phyloP scores from a whole-genome alignment of 2,329 filamentous ascomycete genomes.

The Alternaria atra region DNA sequence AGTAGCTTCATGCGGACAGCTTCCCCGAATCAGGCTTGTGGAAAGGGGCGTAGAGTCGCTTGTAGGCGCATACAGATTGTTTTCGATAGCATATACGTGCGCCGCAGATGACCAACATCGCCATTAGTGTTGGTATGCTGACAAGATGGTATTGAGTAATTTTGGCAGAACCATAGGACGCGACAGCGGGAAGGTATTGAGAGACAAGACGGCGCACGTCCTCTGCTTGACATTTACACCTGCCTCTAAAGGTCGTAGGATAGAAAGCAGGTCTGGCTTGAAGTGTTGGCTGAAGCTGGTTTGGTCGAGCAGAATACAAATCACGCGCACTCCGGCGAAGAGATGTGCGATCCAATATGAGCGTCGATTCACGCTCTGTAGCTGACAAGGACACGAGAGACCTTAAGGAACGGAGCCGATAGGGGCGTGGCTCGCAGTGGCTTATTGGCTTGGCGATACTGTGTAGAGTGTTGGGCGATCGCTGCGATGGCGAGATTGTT shows the following conservation, averaged over 20 bases:
- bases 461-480: slow-evolving; percentile 7
- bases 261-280: not conserved
- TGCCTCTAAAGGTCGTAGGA: not conserved
- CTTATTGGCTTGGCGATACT: slow-evolving; percentile 31
- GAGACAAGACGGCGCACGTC: slow-evolving; percentile 10
- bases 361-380: slow-evolving; percentile 8
- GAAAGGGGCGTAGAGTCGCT: not conserved
- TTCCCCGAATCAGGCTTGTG: not conserved
- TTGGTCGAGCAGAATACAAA: slow-evolving; percentile 6
- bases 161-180: slow-evolving; percentile 7
- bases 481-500: slow-evolving; percentile 1
- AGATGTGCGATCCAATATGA: slow-evolving; percentile 9
- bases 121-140: slow-evolving; percentile 9
- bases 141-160: slow-evolving; percentile 16
- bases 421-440: slow-evolving; percentile 22
- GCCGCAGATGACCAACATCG: not conserved
- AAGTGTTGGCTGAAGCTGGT: not conserved
- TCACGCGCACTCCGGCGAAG: not conserved
- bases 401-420: slow-evolving; percentile 16
- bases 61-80: not conserved
- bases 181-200: not conserved
- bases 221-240: not conserved
- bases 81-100: slow-evolving; percentile 2
- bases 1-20: not conserved
- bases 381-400: slow-evolving; percentile 11